Evolutionary conservation across 2,329 filamentous ascomycete species (phyloP), one percentile per base, ranked within the genome.

Genomic region (Colletotrichum cuscutae): DNA sequence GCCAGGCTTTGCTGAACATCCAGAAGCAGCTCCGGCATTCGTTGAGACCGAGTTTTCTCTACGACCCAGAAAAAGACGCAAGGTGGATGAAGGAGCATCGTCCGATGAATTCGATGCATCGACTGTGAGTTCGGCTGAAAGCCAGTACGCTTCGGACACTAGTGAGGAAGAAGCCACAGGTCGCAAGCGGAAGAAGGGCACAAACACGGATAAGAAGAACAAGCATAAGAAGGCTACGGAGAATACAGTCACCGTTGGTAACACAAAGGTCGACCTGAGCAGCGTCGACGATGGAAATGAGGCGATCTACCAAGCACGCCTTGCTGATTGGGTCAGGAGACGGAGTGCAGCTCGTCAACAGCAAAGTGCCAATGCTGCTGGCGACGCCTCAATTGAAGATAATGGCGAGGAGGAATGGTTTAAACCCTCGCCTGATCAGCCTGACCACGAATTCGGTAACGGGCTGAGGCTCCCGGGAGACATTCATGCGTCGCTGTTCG

Each of bases 241-340:
- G 22, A 32, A 46, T 7, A 52, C 54, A 28, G 71, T 65, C 24
- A 80, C 77, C 26, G 76, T 77, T 8, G 74, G 76, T 2, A 82
- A 83, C 13, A 81, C 83, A 28, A 82, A 81, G 64, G 78, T 89
- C 12, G 86, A 90, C 76, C 77, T 91, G 24, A 87, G 84, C 75
- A 83, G 86, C 68, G 86, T 98, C 24, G 97, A 99, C 78, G 97
- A 99, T 80, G 97, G 97, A 0, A 93, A 97, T 72, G 95, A 98
- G 80, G 84, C 87, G 0, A 87, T 95, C 24, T 99, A 97, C 80
- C 93, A 94, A 77, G 85, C 86, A 57, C 90, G 97, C 54, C 81
- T 99, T 4, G 87, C 90, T 26, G 89, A 90, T 67, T 99, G 97
- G 97, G 88, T 93, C 1, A 84, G 87, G 59, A 80, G 87, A 75